Base-by-base conservation (phyloP, 805 yeast species). In the Candida maris region DNA sequence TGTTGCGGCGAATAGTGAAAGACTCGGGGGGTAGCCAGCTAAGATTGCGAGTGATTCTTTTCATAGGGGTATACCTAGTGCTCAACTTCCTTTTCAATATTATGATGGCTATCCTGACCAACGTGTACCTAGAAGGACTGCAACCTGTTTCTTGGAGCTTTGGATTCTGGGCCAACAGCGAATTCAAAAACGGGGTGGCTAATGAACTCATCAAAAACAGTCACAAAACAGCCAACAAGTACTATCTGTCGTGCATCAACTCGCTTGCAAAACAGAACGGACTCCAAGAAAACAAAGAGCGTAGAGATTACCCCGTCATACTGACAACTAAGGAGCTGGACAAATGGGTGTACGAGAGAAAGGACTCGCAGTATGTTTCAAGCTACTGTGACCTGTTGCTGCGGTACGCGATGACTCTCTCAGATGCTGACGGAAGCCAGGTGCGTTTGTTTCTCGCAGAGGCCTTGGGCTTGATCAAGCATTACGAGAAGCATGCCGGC, bases 1-100 rank as follows among this genome's bases (percentile, higher is more conserved):
- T 40, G 5, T 48, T 61, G 21, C 46, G 45, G 19, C 37, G 34
- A 10, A 52, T 54, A 49, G 34, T 59, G 7, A 46, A 50, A 34
- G 56, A 54, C 20, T 45, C 57, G 6, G 68, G 77, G 41, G 59
- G 67, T 30, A 51, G 69, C 14, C 62, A 70, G 5, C 62, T 73
- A 48, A 63, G 76, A 56, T 62, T 60, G 38, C 60, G 71, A 46
- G 52, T 76, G 1, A 57, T 73, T 34, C 30, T 64, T 26, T 68
- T 74, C 10, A 58, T 73, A 23, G 51, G 68, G 3, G 51, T 65
- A 17, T 73, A 70, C 48, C 48, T 67, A 19, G 55, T 69, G 3
- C 62, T 73, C 48, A 64, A 59, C 28, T 48, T 61, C 26, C 19
- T 52, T 4, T 62, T 62, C 48, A 62, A 62, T 42, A 38, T 57